Conservation (phyloP, 2,329 filamentous ascomycete species). For the Beauveria sp. region DNA sequence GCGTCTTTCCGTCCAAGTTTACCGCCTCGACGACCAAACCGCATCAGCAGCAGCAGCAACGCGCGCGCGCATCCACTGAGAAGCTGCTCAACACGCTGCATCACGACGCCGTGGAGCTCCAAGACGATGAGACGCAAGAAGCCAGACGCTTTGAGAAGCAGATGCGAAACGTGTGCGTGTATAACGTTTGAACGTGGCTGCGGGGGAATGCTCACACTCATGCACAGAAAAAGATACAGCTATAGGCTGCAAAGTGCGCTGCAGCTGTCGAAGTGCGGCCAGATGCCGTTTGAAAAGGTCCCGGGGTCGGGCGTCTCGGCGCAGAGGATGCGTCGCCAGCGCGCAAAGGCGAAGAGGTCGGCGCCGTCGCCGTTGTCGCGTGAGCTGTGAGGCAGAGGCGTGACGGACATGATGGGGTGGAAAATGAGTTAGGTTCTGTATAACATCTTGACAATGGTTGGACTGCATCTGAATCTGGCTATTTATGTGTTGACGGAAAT, state of each 20-base stretch:
- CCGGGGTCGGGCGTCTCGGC: not conserved
- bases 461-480: too few species aligned
- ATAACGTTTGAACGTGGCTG: not conserved
- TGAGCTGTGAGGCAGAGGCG: not conserved
- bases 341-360: not conserved
- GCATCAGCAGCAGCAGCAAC: not conserved
- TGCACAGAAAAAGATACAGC: not conserved
- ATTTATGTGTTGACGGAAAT: too few species aligned
- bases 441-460: not conserved
- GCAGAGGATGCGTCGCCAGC: not conserved
- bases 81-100: not conserved
- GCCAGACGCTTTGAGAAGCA: not conserved
- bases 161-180: not conserved
- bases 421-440: not conserved
- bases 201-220: not conserved
- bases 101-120: too few species aligned
- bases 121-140: not conserved
- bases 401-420: too few species aligned
- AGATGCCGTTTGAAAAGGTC: not conserved
- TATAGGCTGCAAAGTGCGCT: not conserved
- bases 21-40: not conserved
- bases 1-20: not conserved
- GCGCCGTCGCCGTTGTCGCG: not conserved
- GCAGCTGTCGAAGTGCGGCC: not conserved
- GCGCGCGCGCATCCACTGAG: not conserved